Evolutionary conservation across 2,329 filamentous ascomycete species (phyloP), one percentile per base, ranked within the genome.

Genomic region (Elsinoe perseae): DNA sequence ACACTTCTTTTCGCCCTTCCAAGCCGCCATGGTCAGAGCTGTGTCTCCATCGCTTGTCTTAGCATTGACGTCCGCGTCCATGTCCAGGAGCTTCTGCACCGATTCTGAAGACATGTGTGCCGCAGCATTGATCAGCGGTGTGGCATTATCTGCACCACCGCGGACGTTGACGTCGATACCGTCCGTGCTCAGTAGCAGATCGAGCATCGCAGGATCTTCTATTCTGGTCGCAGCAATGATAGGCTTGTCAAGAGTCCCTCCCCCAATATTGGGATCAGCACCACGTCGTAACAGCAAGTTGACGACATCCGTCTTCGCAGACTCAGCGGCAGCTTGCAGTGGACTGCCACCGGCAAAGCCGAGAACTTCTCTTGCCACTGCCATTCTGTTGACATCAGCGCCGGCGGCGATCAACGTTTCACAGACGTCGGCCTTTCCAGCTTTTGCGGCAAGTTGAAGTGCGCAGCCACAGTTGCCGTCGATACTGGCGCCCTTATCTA

Each of bases 271-370:
- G 4, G 57, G 54, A 53, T 58, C 25, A 7, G 54, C 57, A 14
- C 52, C 54, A 23, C 32, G 32, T 4, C 32, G 10, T 10, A 58
- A 4, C 2, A 58, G 44, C 3, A 36, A n/a, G 20, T 53, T 27
- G 23, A 50, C 40, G 5, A 43, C 54, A 20, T 34, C 27, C n/a
- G 14, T 32, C 4, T 38, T 46, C 12, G 46, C 48, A 32, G 44
- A 30, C 14, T 59, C 58, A 30, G 56, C 57, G 4, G 58, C 58
- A 5, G 55, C 58, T 30, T 59, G 58, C 21, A 59, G 38, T 30
- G 58, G 54, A 18, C 54, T 57, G n/a, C 46, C 55, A 25, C 32
- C 28, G 21, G 38, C 14, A 28, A 59, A 57, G 20, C 40, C 46
- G 20, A 59, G 27, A 12, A 52, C 50, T 30, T 54, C 50, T 18